Conservation (phyloP, 1,284 basidiomycete genomes). For the Golubevia sp. region DNA sequence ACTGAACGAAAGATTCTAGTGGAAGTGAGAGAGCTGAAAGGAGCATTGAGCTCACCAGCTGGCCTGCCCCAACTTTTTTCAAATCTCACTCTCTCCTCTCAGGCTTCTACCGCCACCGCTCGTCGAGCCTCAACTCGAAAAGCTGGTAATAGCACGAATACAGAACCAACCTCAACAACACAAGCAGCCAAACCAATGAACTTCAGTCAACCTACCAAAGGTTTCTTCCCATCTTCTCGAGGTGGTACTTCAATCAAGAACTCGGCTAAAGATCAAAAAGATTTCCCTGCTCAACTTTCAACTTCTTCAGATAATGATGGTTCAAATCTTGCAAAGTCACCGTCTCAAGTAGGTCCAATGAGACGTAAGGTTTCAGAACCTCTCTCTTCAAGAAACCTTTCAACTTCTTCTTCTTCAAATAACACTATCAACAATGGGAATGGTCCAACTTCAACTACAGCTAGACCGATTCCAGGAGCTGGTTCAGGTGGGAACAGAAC, state of each 20-base stretch:
- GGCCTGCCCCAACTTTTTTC: too few relatives aligned
- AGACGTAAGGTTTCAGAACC: too few relatives aligned
- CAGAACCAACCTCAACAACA: background rate
- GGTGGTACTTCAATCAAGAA: too few relatives aligned
- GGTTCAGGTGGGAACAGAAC: background rate
- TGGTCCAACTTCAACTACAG: background rate
- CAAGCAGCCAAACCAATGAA: background rate
- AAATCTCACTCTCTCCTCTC: background rate
- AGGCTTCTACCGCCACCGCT: background rate
- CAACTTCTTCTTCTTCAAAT: too few relatives aligned
- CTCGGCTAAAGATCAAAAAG: too few relatives aligned
- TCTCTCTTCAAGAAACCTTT: too few relatives aligned
- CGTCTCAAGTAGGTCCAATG: too few relatives aligned
- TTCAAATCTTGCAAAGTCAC: background rate
- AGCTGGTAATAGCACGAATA: background rate
- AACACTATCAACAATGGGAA: too few relatives aligned
- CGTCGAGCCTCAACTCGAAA: background rate
- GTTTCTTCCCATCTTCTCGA: background rate
- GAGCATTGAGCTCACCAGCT: too few relatives aligned
- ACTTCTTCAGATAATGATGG: background rate
- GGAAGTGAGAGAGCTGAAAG: too few relatives aligned
- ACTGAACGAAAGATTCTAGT: too few relatives aligned
- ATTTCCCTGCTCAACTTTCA: background rate
- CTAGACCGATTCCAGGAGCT: constrained; percentile 1
- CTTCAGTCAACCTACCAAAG: background rate